Evolutionary conservation across 192 early-diverging fungal species (phyloP).

Genomic region (Coemansia sp.): DNA sequence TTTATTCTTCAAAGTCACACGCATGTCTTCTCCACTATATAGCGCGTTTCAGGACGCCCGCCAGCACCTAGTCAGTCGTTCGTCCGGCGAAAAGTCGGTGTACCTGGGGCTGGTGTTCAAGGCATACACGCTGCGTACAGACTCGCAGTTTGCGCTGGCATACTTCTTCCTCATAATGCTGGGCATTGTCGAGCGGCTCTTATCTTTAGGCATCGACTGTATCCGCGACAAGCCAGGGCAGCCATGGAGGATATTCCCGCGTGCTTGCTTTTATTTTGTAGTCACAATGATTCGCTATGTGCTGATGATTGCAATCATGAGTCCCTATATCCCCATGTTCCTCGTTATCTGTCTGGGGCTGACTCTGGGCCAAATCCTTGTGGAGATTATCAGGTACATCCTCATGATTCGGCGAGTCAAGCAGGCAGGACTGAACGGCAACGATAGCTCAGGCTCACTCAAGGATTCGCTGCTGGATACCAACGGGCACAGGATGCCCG

Average conservation of each 20-base stretch:
- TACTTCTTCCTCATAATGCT: slow-evolving; percentile 51
- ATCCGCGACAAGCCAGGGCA: slow-evolving; percentile 52
- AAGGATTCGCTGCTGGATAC: slow-evolving; percentile 16
- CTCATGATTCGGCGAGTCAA: slow-evolving; percentile 29
- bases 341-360: slow-evolving; percentile 39
- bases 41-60: slow-evolving; percentile 31
- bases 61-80: slow-evolving; percentile 22
- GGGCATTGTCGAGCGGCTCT: slow-evolving; percentile 43
- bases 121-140: slow-evolving; percentile 29
- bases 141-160: slow-evolving; percentile 31
- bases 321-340: slow-evolving; percentile 33
- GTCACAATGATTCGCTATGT: slow-evolving; percentile 48
- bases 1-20: neutral
- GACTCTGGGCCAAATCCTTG: slow-evolving; percentile 43
- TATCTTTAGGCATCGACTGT: slow-evolving; percentile 40
- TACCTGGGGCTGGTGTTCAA: slow-evolving; percentile 49
- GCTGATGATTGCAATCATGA: slow-evolving; percentile 52
- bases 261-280: slow-evolving; percentile 51
- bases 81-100: slow-evolving; percentile 6
- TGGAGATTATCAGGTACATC: slow-evolving; percentile 41
- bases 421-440: neutral
- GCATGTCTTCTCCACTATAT: slow-evolving; percentile 11
- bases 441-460: slow-evolving; percentile 7
- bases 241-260: slow-evolving; percentile 52
- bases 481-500: slow-evolving; percentile 4